These are phyloP conservation scores for Plasmodium yoelii DNA, from an alignment of 169 alveolate genomes.

Conservation along the genomic window DNA sequence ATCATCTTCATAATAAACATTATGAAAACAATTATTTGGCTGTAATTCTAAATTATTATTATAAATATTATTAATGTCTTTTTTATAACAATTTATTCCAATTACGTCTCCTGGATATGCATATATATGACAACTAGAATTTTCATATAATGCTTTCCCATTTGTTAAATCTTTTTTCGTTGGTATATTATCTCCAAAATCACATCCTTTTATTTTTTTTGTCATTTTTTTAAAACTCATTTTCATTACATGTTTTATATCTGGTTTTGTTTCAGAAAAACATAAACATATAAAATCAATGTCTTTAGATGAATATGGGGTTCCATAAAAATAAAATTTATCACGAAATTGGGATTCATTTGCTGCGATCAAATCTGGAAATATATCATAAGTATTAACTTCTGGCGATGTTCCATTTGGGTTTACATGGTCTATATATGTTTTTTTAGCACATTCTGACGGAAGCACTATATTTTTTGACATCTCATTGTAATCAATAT, in stretches of 20 bases:
- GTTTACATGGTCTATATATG: constrained; percentile 30
- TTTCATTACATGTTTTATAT: constrained; percentile 46
- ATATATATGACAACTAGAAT: constrained; percentile 18
- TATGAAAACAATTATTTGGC: constrained; percentile 62
- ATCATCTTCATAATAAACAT: constrained; percentile 40
- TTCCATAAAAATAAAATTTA: constrained; percentile 11
- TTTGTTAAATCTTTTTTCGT: constrained; percentile 26
- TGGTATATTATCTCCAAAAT: constrained; percentile 47
- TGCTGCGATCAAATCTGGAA: constrained; percentile 34
- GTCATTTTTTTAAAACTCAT: constrained; percentile 30
- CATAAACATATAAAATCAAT: constrained; percentile 53
- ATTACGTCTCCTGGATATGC: constrained; percentile 55
- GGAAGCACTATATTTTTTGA: not conserved
- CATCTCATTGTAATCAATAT: not conserved
- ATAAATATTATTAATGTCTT: constrained; percentile 13
- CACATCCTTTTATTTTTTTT: constrained; percentile 69
- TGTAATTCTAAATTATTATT: constrained; percentile 10
- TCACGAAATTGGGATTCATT: constrained; percentile 2
- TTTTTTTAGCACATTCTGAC: constrained; percentile 14
- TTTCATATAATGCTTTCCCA: constrained; percentile 17
- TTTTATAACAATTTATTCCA: constrained; percentile 61
- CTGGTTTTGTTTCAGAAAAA: not conserved
- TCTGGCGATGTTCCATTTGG: constrained; percentile 55
- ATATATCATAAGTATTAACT: constrained; percentile 33
- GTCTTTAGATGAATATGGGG: constrained; percentile 50